A percentile compares a stretch with the other conserved stretches of the same genome.
Evolutionary conservation across 306 rosid species (phyloP).

Genomic region (Sicyos edulis): DNA sequence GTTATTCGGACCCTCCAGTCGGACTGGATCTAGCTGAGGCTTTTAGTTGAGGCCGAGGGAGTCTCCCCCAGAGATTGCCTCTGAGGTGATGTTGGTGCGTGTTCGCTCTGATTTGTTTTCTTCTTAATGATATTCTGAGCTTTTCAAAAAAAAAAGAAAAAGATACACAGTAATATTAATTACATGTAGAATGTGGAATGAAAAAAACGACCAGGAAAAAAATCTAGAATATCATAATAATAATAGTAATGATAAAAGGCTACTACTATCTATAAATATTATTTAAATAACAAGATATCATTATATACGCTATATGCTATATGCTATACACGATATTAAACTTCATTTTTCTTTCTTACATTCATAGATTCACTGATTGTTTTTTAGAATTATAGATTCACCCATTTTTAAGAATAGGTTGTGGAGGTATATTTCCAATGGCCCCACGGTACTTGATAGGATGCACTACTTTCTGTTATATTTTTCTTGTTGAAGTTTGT

Average conservation of each 20-base stretch:
- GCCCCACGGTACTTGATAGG: slow-evolving; percentile 12
- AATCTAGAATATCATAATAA: not conserved
- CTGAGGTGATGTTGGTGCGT: no score
- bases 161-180: not conserved
- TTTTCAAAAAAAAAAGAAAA: no score
- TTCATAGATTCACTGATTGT: not conserved
- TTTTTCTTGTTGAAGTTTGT: not conserved
- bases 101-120: no score
- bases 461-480: not conserved
- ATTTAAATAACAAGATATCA: not conserved
- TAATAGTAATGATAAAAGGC: not conserved
- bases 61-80: no score
- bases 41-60: no score
- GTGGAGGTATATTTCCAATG: not conserved
- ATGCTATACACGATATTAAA: not conserved
- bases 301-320: not conserved
- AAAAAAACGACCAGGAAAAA: not conserved
- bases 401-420: not conserved
- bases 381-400: not conserved
- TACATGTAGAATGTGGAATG: not conserved
- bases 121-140: no score
- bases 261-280: not conserved
- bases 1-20: no score
- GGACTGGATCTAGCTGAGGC: no score
- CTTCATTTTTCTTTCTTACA: not conserved